These are phyloP conservation scores for Cladophialophora bantiana DNA, from an alignment of 2,329 filamentous ascomycete genomes.

Conservation along the genomic window DNA sequence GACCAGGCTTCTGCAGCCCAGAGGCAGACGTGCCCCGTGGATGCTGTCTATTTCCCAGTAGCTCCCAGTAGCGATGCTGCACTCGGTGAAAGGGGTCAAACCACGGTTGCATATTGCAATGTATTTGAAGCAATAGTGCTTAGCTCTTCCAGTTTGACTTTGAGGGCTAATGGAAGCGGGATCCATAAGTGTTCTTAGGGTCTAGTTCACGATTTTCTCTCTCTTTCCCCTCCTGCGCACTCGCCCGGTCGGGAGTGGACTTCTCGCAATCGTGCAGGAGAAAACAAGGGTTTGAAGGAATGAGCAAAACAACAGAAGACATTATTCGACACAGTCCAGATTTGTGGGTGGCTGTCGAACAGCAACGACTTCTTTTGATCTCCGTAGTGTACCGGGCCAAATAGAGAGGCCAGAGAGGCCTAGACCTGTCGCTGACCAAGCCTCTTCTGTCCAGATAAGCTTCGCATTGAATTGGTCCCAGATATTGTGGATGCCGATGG, in stretches of 20 bases:
- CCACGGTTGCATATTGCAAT: background rate
- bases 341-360: background rate
- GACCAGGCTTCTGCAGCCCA: background rate
- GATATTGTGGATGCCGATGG: background rate
- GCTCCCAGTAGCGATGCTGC: background rate
- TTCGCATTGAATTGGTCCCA: background rate
- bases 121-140: background rate
- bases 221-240: background rate
- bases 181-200: background rate
- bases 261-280: background rate
- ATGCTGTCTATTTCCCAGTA: background rate
- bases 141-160: background rate
- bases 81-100: background rate
- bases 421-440: constrained; percentile 2
- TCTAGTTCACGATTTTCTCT: background rate
- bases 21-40: background rate
- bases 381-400: background rate
- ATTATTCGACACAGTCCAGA: background rate
- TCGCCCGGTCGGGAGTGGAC: background rate
- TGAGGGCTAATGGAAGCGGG: background rate
- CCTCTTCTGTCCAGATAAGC: background rate
- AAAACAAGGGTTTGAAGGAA: background rate
- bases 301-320: background rate
- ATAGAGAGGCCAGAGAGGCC: constrained; percentile 1
- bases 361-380: background rate